Conservation (phyloP, 106 monocot species). For the Narthecium ossifragum region DNA sequence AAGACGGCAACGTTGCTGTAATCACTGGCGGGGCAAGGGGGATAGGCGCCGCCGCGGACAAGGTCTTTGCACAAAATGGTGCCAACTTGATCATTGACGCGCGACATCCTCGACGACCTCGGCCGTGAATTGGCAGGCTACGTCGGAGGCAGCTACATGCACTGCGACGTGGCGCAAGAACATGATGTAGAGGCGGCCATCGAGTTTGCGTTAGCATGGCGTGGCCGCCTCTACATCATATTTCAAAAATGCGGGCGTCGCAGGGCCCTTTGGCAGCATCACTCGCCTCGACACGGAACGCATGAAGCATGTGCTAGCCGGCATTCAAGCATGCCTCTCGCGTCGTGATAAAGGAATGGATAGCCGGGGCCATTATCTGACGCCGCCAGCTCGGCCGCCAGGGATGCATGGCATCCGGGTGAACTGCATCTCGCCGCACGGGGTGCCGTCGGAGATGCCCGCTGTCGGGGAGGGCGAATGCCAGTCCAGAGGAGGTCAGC, state of each 20-base stretch:
- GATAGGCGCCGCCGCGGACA: neutral
- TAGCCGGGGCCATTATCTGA: constrained; percentile 6
- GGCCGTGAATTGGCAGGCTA: neutral
- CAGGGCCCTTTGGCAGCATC: neutral
- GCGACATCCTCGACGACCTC: constrained; percentile 5
- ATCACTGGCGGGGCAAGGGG: constrained; percentile 4
- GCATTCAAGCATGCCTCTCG: constrained; percentile 19
- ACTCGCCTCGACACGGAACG: neutral
- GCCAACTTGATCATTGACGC: neutral
- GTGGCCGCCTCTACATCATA: constrained; percentile 13
- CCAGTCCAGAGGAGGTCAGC: neutral
- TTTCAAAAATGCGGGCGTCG: constrained; percentile 18
- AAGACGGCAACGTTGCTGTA: neutral
- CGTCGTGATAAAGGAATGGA: neutral
- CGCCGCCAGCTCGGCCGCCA: constrained; percentile 11
- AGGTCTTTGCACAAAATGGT: neutral
- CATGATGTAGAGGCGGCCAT: constrained; percentile 15
- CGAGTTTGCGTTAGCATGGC: neutral
- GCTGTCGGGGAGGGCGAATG: neutral
- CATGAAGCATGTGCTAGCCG: neutral
- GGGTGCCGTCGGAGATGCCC: constrained; percentile 1
- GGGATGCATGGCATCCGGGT: constrained; percentile 13
- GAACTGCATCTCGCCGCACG: constrained; percentile 22
- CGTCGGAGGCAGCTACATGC: neutral
- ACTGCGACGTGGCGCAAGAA: constrained; percentile 19